Conservation (phyloP, 2,329 filamentous ascomycete genomes). For the Penicillium sp. region DNA sequence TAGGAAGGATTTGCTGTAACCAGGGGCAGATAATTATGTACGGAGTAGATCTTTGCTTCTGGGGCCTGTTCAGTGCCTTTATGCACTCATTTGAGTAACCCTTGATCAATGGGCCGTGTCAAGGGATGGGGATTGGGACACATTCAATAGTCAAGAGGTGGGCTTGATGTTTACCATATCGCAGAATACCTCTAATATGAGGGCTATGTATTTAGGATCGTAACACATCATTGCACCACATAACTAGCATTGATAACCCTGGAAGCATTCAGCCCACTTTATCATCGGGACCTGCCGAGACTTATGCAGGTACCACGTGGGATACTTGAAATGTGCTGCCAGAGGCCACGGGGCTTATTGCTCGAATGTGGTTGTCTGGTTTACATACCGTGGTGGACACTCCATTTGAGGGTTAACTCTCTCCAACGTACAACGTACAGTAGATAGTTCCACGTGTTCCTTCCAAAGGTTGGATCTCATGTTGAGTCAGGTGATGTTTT, state of each 20-base stretch:
- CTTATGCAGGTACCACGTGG: constrained; percentile 5
- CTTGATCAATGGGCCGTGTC: not conserved
- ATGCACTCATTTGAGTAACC: not conserved
- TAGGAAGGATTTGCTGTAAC: not conserved
- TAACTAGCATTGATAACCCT: not conserved
- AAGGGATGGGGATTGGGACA: constrained; percentile 5
- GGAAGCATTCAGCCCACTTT: not conserved
- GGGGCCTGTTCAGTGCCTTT: not conserved
- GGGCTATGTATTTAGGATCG: not conserved
- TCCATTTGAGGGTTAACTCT: not conserved
- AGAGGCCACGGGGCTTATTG: not conserved
- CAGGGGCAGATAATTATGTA: not conserved
- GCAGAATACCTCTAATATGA: no score
- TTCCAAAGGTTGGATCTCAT: not conserved
- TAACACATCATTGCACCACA: not conserved
- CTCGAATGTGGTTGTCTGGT: not conserved
- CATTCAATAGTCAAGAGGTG: not conserved
- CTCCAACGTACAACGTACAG: not conserved
- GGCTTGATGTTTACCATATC: not conserved
- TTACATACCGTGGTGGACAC: no score
- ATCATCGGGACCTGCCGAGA: not conserved
- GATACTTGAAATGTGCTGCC: not conserved
- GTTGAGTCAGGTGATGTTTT: constrained; percentile 12
- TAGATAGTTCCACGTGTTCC: not conserved
- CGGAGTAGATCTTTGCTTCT: constrained; percentile 4